phyloP scores from a whole-genome alignment of 2,329 filamentous ascomycete species.

The Zelopaecilomyces penicillatus region DNA sequence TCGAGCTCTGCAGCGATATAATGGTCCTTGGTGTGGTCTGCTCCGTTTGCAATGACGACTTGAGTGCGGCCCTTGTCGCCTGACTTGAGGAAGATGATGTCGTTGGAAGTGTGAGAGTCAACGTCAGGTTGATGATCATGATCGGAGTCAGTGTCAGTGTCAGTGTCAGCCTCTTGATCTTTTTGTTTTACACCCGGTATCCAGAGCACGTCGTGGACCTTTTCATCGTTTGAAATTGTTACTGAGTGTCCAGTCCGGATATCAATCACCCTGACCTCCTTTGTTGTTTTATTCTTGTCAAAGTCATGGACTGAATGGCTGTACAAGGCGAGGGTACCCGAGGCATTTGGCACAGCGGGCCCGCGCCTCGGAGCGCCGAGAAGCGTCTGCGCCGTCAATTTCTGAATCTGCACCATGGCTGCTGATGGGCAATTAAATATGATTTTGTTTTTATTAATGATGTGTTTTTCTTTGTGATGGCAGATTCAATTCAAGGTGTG shows the following conservation, averaged over 20 bases:
- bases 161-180: too few species aligned
- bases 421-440: neutral
- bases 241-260: conserved; percentile 20
- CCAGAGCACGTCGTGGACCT: conserved; percentile 27
- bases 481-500: too few species aligned
- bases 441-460: too few species aligned
- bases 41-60: conserved; percentile 20
- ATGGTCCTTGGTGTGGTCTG: conserved; percentile 12
- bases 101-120: neutral
- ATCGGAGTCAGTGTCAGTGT: too few species aligned
- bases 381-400: conserved; percentile 25
- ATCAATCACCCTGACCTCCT: conserved; percentile 26
- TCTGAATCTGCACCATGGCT: conserved; percentile 13
- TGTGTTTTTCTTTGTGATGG: too few species aligned
- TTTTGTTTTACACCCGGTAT: conserved; percentile 17
- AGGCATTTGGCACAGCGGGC: conserved; percentile 30
- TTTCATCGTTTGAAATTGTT: conserved; percentile 18
- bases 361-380: conserved; percentile 21
- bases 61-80: conserved; percentile 22
- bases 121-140: conserved; percentile 21
- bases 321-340: conserved; percentile 32
- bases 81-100: conserved; percentile 12
- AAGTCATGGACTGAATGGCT: conserved; percentile 31
- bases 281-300: conserved; percentile 19
- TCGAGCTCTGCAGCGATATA: conserved; percentile 23